A percentile compares a stretch with the other conserved stretches of the same genome.
phyloP scores from a whole-genome alignment of 805 yeast genomes.

The baker's yeast (Saccharomyces cerevisiae) region DNA sequence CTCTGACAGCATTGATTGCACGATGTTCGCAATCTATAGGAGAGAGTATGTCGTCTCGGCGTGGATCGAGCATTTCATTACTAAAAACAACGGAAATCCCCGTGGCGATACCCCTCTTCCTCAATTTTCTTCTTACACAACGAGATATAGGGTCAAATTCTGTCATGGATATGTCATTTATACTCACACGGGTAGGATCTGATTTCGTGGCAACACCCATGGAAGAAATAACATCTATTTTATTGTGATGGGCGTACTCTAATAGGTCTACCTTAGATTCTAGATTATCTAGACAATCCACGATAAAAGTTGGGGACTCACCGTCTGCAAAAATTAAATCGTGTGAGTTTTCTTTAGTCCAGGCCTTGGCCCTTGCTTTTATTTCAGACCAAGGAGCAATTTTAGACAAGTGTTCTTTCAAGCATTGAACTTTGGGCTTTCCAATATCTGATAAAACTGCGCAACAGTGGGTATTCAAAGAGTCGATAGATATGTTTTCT shows the following conservation, averaged over 20 bases:
- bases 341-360: slow-evolving; percentile 55
- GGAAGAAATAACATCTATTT: slow-evolving; percentile 64
- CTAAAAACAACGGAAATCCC: slow-evolving; percentile 82
- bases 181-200: slow-evolving; percentile 78
- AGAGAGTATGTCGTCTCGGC: slow-evolving; percentile 75
- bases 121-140: slow-evolving; percentile 68
- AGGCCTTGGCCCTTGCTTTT: slow-evolving; percentile 62
- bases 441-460: slow-evolving; percentile 83
- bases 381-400: slow-evolving; percentile 84
- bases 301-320: slow-evolving; percentile 53
- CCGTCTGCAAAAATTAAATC: slow-evolving; percentile 40
- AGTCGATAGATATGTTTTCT: slow-evolving; percentile 82
- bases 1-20: slow-evolving; percentile 70
- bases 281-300: slow-evolving; percentile 88
- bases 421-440: slow-evolving; percentile 68
- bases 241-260: slow-evolving; percentile 51
- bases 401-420: slow-evolving; percentile 48
- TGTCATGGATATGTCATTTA: slow-evolving; percentile 74
- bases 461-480: slow-evolving; percentile 82
- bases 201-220: slow-evolving; percentile 96
- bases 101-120: slow-evolving; percentile 58
- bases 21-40: slow-evolving; percentile 68
- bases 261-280: slow-evolving; percentile 84
- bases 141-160: slow-evolving; percentile 85
- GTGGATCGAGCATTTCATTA: slow-evolving; percentile 87